These are phyloP conservation scores for Auricularia sp. DNA, from an alignment of 768 basidiomycete genomes.

Conservation along the genomic window DNA sequence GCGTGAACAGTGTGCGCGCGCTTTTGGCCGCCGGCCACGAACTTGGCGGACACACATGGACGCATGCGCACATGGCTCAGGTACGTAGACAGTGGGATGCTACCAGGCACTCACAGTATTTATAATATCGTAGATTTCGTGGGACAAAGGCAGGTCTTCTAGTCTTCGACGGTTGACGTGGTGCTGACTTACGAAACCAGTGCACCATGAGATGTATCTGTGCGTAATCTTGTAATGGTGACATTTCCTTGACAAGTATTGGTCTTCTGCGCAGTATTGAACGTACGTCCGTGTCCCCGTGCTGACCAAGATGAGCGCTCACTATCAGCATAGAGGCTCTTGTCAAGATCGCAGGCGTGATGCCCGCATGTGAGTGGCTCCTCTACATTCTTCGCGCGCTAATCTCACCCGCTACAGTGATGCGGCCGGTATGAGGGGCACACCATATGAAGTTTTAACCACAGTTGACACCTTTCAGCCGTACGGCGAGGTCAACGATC, in stretches of 20 bases:
- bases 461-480: conserved; percentile 13
- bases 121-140: conserved; percentile 10
- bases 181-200: background rate
- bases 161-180: background rate
- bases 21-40: conserved; percentile 32
- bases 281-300: background rate
- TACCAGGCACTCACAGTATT: no score
- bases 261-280: background rate
- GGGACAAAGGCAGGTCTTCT: conserved; percentile 14
- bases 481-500: conserved; percentile 32
- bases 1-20: conserved; percentile 22
- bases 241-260: background rate
- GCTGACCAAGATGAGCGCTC: background rate
- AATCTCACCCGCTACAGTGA: background rate
- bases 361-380: background rate
- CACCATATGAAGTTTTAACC: no score
- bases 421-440: background rate
- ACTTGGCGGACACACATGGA: conserved; percentile 38
- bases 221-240: background rate
- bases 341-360: background rate
- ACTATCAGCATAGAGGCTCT: background rate
- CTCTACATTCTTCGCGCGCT: background rate
- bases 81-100: background rate
- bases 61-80: conserved; percentile 23
- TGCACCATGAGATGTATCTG: conserved; percentile 28